Base-by-base conservation (phyloP, 352 stramenopile genomes). In the Pythium utonaiense region DNA sequence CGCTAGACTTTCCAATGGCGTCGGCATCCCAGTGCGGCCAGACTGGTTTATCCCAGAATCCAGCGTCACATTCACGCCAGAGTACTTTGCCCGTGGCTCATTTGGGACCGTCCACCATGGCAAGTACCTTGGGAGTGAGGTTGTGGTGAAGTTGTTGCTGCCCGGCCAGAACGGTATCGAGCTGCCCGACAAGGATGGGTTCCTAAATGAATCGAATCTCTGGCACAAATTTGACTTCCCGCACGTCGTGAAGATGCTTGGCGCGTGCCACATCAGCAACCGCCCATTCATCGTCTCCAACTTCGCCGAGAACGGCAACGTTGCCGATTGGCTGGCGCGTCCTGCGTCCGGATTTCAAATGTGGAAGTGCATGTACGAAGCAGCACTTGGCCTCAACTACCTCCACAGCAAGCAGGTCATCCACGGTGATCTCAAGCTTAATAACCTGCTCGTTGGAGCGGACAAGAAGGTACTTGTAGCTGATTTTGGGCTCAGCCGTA, bases 361-460 rank as follows among this genome's bases (percentile, higher is more conserved):
- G 59, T 72, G 58, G 56, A 41, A 33, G 4, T 12, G 71, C 17
- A 33, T 83, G 42, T 63, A 71, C 40, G 58, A 77, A 27, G 57
- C 64, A 10, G 60, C 65, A 3, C 45, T 77, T 6, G 83, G 78
- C 0, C 60, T 96, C 1, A 19, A 57, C 12, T 93, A 77, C 48
- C 63, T 88, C 25, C 84, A 84, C 70, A 65, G 38, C 22, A 53
- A 34, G 45, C 51, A 49, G 7, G 56, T 88, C 16, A 62, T 96
- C 4, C 86, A 96, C 51, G 77, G 82, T 0, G 82, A 96, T 41
- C 72, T 96, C 16, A 95, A 95, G 66, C 68, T 78, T 13, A 80
- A 73, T 30, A 65, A 59, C 22, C 47, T 65, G 13, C 30, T 65
- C 8, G 50, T 65, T 2, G 50, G 58, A 0, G 87, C 54, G 17